Percentiles rank a stretch among this genome's conserved stretches.
Conservation (phyloP, 2,329 filamentous ascomycete genomes). For the Fusarium cicatricum region DNA sequence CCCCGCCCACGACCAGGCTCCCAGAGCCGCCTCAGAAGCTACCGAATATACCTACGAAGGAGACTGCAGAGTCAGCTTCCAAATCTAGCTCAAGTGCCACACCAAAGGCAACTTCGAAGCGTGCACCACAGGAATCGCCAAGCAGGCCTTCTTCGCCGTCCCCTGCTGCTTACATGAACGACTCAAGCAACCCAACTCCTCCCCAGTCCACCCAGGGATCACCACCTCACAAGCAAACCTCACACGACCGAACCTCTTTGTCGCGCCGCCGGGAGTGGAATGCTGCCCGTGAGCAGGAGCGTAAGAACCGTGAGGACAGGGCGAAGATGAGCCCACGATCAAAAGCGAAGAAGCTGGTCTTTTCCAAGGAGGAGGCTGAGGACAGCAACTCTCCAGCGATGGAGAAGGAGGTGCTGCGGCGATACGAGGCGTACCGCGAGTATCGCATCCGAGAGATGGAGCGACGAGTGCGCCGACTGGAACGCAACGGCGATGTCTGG, state of each 20-base stretch:
- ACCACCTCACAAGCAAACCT: slow-evolving; percentile 35
- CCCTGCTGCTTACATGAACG: slow-evolving; percentile 20
- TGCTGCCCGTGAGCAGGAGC: slow-evolving; percentile 41
- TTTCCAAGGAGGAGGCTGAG: slow-evolving; percentile 39
- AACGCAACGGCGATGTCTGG: slow-evolving; percentile 57
- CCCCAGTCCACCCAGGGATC: slow-evolving; percentile 44
- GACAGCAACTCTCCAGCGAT: slow-evolving; percentile 27
- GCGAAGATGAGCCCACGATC: slow-evolving; percentile 29
- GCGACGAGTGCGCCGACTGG: slow-evolving; percentile 54
- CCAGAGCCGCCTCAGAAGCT: neutral
- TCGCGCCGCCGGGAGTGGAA: slow-evolving; percentile 48
- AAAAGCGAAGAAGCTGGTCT: slow-evolving; percentile 30
- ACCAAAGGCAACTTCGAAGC: slow-evolving; percentile 1
- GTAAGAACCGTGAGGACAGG: slow-evolving; percentile 34
- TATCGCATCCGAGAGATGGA: slow-evolving; percentile 58
- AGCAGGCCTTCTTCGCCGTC: slow-evolving; percentile 19
- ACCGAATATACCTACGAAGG: neutral
- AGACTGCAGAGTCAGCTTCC: slow-evolving; percentile 3
- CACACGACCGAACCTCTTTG: slow-evolving; percentile 43
- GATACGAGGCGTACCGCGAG: slow-evolving; percentile 53
- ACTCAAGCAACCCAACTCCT: slow-evolving; percentile 42
- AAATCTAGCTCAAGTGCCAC: slow-evolving; percentile 11
- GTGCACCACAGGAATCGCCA: neutral
- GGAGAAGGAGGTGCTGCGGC: slow-evolving; percentile 48
- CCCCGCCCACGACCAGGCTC: slow-evolving; percentile 13